Conservation (phyloP, 78 protist species). For the Dictyostelium capitatum region DNA sequence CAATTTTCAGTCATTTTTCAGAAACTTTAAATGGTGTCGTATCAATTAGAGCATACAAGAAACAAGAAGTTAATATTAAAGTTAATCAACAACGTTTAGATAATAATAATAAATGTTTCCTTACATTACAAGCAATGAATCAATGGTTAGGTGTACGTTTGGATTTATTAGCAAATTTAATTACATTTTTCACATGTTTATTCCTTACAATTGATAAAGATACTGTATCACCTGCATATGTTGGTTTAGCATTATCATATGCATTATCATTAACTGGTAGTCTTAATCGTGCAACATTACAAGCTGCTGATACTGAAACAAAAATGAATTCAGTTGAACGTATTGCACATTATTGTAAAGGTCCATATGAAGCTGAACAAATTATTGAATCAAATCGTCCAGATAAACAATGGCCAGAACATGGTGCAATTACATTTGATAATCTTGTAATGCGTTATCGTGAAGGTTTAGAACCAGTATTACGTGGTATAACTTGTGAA, state of each 20-base stretch:
- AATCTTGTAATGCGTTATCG: slow-evolving; percentile 90
- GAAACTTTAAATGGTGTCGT: slow-evolving; percentile 88
- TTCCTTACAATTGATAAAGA: slow-evolving; percentile 39
- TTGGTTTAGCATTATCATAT: slow-evolving; percentile 82
- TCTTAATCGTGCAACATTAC: slow-evolving; percentile 57
- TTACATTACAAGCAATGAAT: slow-evolving; percentile 57
- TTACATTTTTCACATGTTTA: slow-evolving; percentile 76
- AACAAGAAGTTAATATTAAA: slow-evolving; percentile 19
- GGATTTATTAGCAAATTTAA: slow-evolving; percentile 82
- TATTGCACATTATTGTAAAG: slow-evolving; percentile 58
- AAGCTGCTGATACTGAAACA: slow-evolving; percentile 81
- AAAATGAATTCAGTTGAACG: slow-evolving; percentile 86
- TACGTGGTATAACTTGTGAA: slow-evolving; percentile 69
- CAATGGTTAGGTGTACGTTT: slow-evolving; percentile 86
- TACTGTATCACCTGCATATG: slow-evolving; percentile 40
- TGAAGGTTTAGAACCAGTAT: slow-evolving; percentile 88
- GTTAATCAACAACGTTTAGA: not conserved
- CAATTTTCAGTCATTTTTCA: slow-evolving; percentile 88
- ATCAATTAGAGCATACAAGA: slow-evolving; percentile 74
- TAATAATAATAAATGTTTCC: slow-evolving; percentile 31
- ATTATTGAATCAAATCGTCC: slow-evolving; percentile 17
- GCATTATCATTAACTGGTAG: slow-evolving; percentile 60
- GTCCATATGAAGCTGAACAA: slow-evolving; percentile 62
- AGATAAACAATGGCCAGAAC: slow-evolving; percentile 75
- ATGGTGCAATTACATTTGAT: slow-evolving; percentile 83